Evolutionary conservation across 768 basidiomycete genomes (phyloP).

Genomic region (Gymnopilus junonius): DNA sequence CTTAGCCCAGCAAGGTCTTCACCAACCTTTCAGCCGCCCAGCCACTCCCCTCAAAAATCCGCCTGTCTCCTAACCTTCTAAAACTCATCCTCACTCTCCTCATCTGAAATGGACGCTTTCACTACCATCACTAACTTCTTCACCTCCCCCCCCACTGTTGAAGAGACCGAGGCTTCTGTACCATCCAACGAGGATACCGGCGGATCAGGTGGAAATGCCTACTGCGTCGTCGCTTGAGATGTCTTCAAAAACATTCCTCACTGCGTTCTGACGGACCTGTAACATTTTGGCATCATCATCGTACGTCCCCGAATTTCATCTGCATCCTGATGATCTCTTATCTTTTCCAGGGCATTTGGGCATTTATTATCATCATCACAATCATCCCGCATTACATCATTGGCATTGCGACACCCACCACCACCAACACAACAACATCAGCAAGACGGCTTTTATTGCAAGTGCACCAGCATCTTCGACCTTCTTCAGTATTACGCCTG

Average conservation of each 20-base stretch:
- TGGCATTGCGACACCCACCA: constrained; percentile 8
- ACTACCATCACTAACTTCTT: constrained; percentile 25
- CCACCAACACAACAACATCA: neutral
- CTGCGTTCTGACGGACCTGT: constrained; percentile 19
- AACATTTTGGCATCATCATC: constrained; percentile 20
- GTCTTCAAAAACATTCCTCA: constrained; percentile 12
- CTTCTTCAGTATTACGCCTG: constrained; percentile 15
- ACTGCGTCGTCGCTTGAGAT: constrained; percentile 31
- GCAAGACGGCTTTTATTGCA: constrained; percentile 7
- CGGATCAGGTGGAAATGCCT: constrained; percentile 17
- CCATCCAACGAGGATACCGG: constrained; percentile 18
- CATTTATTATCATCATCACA: constrained; percentile 11
- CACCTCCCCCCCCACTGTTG: constrained; percentile 18
- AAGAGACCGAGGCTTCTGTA: constrained; percentile 4
- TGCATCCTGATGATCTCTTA: neutral
- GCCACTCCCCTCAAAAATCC: neutral
- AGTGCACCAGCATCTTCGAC: constrained; percentile 21
- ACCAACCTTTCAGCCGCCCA: neutral
- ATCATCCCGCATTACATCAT: constrained; percentile 6
- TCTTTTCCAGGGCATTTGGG: constrained; percentile 10
- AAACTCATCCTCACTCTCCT: constrained; percentile 11
- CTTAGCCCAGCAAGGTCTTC: neutral
- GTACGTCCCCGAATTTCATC: constrained; percentile 8
- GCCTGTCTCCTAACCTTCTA: constrained; percentile 2
- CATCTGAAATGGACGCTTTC: constrained; percentile 30